These are phyloP conservation scores for Trapa incisa DNA, from an alignment of 345 rosid species.

Conservation along the genomic window DNA sequence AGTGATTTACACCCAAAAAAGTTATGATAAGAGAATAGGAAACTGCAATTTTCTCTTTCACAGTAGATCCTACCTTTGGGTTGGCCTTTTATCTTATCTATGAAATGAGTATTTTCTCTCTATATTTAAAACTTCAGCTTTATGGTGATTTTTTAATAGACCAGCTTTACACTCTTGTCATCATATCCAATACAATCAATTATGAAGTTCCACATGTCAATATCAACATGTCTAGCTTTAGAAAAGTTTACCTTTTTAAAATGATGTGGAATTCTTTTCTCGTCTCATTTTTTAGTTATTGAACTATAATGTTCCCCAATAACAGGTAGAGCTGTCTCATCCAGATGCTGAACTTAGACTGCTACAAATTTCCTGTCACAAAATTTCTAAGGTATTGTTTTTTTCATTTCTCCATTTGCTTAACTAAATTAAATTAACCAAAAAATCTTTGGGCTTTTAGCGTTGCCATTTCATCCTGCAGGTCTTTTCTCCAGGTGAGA, in stretches of 20 bases:
- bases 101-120: background rate
- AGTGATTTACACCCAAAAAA: background rate
- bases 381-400: constrained; percentile 71
- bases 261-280: background rate
- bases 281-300: background rate
- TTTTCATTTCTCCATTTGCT: background rate
- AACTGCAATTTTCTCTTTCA: background rate
- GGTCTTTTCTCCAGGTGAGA: constrained; percentile 76
- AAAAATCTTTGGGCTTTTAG: background rate
- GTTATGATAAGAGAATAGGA: background rate
- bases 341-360: constrained; percentile 85
- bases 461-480: constrained; percentile 21
- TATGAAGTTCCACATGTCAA: background rate
- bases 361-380: constrained; percentile 89
- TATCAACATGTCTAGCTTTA: background rate
- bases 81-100: background rate
- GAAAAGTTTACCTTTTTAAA: background rate
- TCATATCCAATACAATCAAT: background rate
- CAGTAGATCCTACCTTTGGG: background rate
- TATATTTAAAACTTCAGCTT: background rate
- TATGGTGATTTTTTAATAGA: background rate
- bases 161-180: background rate
- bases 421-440: background rate
- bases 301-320: background rate
- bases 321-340: constrained; percentile 87